phyloP scores from a whole-genome alignment of 768 basidiomycete genomes.

The Serendipita sp. region DNA sequence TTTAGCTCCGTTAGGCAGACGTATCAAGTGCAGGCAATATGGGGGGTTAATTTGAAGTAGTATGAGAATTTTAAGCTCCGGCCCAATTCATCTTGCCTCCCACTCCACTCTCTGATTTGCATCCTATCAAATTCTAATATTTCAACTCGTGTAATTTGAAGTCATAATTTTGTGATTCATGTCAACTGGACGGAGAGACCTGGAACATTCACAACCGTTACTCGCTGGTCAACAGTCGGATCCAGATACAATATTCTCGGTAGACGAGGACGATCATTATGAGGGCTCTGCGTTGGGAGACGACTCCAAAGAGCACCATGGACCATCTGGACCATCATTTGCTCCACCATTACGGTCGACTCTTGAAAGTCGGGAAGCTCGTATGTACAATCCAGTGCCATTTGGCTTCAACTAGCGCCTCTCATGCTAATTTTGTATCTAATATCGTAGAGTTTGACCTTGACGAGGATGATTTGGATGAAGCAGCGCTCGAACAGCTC shows the following conservation, averaged over 20 bases:
- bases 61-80: not conserved
- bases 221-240: not conserved
- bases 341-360: slow-evolving; percentile 57
- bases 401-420: not conserved
- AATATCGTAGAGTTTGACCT: slow-evolving; percentile 60
- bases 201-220: not conserved
- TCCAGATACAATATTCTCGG: slow-evolving; percentile 10
- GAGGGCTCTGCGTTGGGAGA: slow-evolving; percentile 6
- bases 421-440: slow-evolving; percentile 4
- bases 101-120: not conserved
- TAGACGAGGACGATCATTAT: slow-evolving; percentile 10
- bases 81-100: not conserved
- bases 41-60: slow-evolving; percentile 4
- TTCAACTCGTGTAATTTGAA: not conserved
- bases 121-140: no score
- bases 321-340: slow-evolving; percentile 16
- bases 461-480: slow-evolving; percentile 69
- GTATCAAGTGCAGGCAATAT: not conserved
- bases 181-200: not conserved
- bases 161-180: not conserved
- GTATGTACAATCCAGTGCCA: slow-evolving; percentile 32
- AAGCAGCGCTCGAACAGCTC: slow-evolving; percentile 21
- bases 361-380: slow-evolving; percentile 59
- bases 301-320: not conserved
- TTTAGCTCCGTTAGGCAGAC: slow-evolving; percentile 3